Evolutionary conservation across 2,329 filamentous ascomycete genomes (phyloP), one percentile per base, ranked within the genome.

Genomic region (Sphaerostilbella broomeana): DNA sequence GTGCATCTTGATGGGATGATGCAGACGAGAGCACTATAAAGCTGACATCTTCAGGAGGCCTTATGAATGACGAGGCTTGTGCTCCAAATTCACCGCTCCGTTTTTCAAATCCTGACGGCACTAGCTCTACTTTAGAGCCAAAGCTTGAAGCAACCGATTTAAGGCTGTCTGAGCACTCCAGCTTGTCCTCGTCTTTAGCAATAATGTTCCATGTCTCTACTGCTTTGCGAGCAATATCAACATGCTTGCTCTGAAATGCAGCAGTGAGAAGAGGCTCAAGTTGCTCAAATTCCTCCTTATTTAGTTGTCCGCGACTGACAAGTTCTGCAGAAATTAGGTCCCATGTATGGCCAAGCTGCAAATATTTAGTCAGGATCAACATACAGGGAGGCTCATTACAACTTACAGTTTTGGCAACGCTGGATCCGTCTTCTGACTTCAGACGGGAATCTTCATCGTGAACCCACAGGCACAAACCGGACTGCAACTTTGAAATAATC

Each of bases 101-200:
- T 12, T 61, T 40, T 13, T 68, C 64, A 19, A 69, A 47, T 3
- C 67, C 70, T 0, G 70, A 69, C 3, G 72, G 54, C 9, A 63
- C 48, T 28, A 73, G 56, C 30, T 74, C 69, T 9, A 70, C 60
- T 37, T 75, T 67, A 1, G 71, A 61, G n/a, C 72, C 69, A 10
- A 88, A 60, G 12, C 72, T 73, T 18, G 73, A 65, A 22, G 95
- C 64, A 2, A 79, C 73, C 3, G 68, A 60, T 50, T 79, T 77
- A 5, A 95, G 66, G 20, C 65, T 66, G 9, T 72, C 60, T 0
- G 87, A 83, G 58, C 86, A 90, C 17, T 75, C 62, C 2, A 87
- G 54, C 5, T 64, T 62, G 4, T 75, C 66, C 26, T 75, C 70
- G 12, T 72, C 63, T 15, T 79, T 79, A 52, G 86, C 87, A 0